Evolutionary conservation across 2,329 filamentous ascomycete species (phyloP).

Genomic region (Lojkania enalia): DNA sequence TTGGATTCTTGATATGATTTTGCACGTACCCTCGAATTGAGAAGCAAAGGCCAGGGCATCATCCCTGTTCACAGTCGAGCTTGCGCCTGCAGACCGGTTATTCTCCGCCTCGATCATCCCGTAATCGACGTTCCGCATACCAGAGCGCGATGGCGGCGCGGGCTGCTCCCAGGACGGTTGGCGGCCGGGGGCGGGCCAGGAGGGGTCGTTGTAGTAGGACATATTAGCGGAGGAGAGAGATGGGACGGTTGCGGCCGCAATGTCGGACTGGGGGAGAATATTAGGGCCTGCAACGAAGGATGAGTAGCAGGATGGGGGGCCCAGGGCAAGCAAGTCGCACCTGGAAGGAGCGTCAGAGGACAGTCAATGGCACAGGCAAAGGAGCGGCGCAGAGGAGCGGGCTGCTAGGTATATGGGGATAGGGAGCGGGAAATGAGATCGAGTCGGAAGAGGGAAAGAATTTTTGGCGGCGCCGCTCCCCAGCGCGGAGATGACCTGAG

Average conservation of each 20-base stretch:
- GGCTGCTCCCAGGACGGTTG: constrained; percentile 75
- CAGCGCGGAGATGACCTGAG: constrained; percentile 28
- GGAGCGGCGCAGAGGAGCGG: constrained; percentile 13
- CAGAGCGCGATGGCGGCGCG: constrained; percentile 71
- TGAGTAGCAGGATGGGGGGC: constrained; percentile 12
- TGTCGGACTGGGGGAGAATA: constrained; percentile 7
- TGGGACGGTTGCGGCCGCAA: constrained; percentile 13
- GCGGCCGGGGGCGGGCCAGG: constrained; percentile 64
- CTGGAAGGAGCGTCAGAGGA: constrained; percentile 18
- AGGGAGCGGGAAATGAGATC: constrained; percentile 33
- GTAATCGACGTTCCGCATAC: constrained; percentile 50
- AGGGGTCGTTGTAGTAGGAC: constrained; percentile 69
- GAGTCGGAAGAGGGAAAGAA: constrained; percentile 34
- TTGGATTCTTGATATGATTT: too few species aligned
- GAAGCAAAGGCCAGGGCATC: constrained; percentile 78
- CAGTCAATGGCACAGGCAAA: constrained; percentile 20
- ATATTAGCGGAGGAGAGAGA: constrained; percentile 54
- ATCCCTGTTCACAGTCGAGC: constrained; percentile 67
- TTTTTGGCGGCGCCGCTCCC: constrained; percentile 36
- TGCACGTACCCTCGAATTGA: constrained; percentile 82
- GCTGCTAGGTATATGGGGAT: constrained; percentile 19
- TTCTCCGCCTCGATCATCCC: constrained; percentile 18
- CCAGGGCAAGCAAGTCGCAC: constrained; percentile 21
- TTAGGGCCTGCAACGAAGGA: constrained; percentile 19
- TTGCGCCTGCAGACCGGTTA: constrained; percentile 63